phyloP scores from a whole-genome alignment of 1,139 yeast genomes.

The Geotrichum klebahnii region DNA sequence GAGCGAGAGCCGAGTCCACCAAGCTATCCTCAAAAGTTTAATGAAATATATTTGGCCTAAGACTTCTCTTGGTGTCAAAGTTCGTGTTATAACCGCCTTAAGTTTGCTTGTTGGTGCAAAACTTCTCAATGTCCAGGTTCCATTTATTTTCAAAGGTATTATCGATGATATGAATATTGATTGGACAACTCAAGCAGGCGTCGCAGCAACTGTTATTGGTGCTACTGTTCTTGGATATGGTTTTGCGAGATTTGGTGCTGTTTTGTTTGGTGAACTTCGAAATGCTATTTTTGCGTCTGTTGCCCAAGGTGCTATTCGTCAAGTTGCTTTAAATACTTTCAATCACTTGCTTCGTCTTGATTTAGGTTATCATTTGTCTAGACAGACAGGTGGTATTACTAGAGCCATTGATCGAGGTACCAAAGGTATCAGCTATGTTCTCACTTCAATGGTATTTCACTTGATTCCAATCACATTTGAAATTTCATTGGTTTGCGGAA shows the following conservation, averaged over 20 bases:
- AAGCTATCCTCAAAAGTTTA: constrained; percentile 39
- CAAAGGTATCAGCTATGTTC: constrained; percentile 88
- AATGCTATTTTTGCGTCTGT: constrained; percentile 95
- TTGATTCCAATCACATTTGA: constrained; percentile 90
- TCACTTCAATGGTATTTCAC: constrained; percentile 95
- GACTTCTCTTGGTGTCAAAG: constrained; percentile 61
- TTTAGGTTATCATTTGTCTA: constrained; percentile 78
- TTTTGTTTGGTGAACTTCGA: constrained; percentile 85
- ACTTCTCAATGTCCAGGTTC: constrained; percentile 87
- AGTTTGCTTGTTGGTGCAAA: constrained; percentile 72
- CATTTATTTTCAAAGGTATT: constrained; percentile 84
- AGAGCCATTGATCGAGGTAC: constrained; percentile 97
- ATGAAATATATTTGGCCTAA: constrained; percentile 85
- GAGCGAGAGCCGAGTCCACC: constrained; percentile 25
- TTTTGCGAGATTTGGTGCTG: constrained; percentile 90
- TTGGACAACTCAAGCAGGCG: constrained; percentile 64
- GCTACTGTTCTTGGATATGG: constrained; percentile 85
- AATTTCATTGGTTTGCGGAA: constrained; percentile 88
- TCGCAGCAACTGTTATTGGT: constrained; percentile 54
- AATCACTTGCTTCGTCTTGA: constrained; percentile 78
- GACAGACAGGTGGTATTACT: constrained; percentile 94
- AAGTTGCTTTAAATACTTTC: constrained; percentile 86
- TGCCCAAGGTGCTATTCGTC: constrained; percentile 88
- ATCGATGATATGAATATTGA: constrained; percentile 92
- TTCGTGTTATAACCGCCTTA: constrained; percentile 73